Evolutionary conservation across 2,329 filamentous ascomycete genomes (phyloP), one percentile per base, ranked within the genome.

Genomic region (Aspergillus viridinutans): DNA sequence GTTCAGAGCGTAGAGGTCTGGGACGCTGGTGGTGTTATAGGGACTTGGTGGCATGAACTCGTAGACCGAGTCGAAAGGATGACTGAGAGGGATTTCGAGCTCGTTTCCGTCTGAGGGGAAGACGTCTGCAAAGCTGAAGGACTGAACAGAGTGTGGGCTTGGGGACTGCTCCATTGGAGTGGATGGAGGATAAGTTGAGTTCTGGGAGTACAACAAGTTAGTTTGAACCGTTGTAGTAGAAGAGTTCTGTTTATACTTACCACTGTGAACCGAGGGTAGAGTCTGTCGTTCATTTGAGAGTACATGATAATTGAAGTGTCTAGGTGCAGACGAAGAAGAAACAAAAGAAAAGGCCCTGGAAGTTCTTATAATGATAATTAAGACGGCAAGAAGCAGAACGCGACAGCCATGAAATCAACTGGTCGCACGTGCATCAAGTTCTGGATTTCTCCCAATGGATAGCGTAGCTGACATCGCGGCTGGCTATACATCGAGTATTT

Each of bases 131-230:
- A 57, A 62, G 49, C 56, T 58, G 57, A 66, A 52, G 48, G 56
- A 60, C 20, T 58, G 55, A 51, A 57, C 54, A 20, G 65, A 65
- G 32, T 59, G 60, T 32, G 65, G 61, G 45, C 63, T 64, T 45
- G 42, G 20, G 9, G 57, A 49, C 12, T 4, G 51, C 21, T 67
- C 63, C 63, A 67, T 66, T 43, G 63, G 61, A 26, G 64, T 61
- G 47, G 63, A 65, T 54, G 56, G 53, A 38, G 49, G 50, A 23
- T 53, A 49, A 28, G 52, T 57, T 20, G 59, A 58, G 43, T 45
- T 59, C 58, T 65, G 51, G 23, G 25, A 25, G n/a, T 21, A 9
- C 8, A 4, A n/a, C 3, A 6, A 21, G 26, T 50, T 48, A 50
- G 58, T n/a, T 26, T 42, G 17, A 10, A 35, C 17, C 20, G 23